Evolutionary conservation across 2,329 filamentous ascomycete genomes (phyloP).

Genomic region (Trichothecium sympodiale): DNA sequence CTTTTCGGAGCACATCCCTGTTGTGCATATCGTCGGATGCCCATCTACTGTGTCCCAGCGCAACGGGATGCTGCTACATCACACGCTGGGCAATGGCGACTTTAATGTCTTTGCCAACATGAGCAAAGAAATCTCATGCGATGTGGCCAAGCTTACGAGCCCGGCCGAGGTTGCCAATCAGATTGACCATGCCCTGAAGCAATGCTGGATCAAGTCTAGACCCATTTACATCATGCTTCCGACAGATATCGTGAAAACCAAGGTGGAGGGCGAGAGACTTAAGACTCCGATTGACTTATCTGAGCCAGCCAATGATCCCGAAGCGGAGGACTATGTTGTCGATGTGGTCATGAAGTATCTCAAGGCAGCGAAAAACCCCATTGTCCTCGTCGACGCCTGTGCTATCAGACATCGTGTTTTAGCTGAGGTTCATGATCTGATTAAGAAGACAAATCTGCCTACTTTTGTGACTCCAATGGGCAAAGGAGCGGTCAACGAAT

Average conservation of each 20-base stretch:
- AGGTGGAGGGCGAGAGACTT: constrained; percentile 63
- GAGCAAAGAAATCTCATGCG: constrained; percentile 60
- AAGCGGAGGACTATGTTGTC: constrained; percentile 73
- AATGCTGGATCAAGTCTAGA: constrained; percentile 63
- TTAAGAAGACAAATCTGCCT: constrained; percentile 64
- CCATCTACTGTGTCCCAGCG: constrained; percentile 36
- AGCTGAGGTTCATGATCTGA: constrained; percentile 59
- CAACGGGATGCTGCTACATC: constrained; percentile 43
- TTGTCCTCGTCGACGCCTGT: constrained; percentile 76
- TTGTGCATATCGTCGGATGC: constrained; percentile 56
- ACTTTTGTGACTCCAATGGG: constrained; percentile 88
- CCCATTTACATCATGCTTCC: constrained; percentile 80
- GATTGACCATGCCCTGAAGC: constrained; percentile 66
- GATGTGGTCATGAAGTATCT: constrained; percentile 66
- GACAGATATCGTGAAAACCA: constrained; percentile 66
- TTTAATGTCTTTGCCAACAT: constrained; percentile 77
- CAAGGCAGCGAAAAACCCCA: constrained; percentile 59
- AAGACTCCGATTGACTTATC: constrained; percentile 58
- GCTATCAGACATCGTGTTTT: constrained; percentile 67
- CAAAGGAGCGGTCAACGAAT: constrained; percentile 73
- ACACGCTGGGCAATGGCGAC: constrained; percentile 67
- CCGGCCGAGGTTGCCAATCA: constrained; percentile 58
- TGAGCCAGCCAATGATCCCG: constrained; percentile 53
- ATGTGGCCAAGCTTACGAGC: constrained; percentile 59
- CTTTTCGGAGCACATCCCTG: constrained; percentile 60